Evolutionary conservation across 768 basidiomycete genomes (phyloP).

Genomic region (Lentinula guzmanii): DNA sequence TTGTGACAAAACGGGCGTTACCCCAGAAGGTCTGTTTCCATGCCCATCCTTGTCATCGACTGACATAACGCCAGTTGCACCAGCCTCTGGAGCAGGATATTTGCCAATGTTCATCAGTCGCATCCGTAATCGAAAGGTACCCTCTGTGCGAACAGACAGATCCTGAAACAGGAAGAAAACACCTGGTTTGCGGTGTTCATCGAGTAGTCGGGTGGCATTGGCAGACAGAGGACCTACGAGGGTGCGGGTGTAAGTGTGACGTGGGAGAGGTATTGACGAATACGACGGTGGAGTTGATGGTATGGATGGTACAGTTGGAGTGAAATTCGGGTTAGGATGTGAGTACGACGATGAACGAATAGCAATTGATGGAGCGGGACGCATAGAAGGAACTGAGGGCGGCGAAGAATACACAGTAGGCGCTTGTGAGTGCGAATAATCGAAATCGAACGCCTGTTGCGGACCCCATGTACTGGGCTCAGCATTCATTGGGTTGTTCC

Average conservation of each 20-base stretch:
- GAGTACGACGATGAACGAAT: not conserved
- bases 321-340: not conserved
- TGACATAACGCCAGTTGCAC: constrained; percentile 60
- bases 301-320: constrained; percentile 1
- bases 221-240: constrained; percentile 87
- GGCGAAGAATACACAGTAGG: not conserved
- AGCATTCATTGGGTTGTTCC: constrained; percentile 1
- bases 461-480: not conserved
- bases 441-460: not conserved
- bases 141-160: constrained; percentile 89
- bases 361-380: not conserved
- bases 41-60: not conserved
- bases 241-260: constrained; percentile 77
- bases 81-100: constrained; percentile 66
- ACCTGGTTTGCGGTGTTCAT: constrained; percentile 80
- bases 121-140: constrained; percentile 80
- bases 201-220: constrained; percentile 77
- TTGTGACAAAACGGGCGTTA: constrained; percentile 78
- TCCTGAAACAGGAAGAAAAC: constrained; percentile 97
- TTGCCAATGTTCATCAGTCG: constrained; percentile 88
- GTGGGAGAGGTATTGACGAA: constrained; percentile 36
- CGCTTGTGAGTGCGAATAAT: not conserved
- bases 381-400: constrained; percentile 1
- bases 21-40: constrained; percentile 18
- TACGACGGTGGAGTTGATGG: constrained; percentile 18